phyloP scores from a whole-genome alignment of 2,329 filamentous ascomycete species.

The Lecanicillium sp. region DNA sequence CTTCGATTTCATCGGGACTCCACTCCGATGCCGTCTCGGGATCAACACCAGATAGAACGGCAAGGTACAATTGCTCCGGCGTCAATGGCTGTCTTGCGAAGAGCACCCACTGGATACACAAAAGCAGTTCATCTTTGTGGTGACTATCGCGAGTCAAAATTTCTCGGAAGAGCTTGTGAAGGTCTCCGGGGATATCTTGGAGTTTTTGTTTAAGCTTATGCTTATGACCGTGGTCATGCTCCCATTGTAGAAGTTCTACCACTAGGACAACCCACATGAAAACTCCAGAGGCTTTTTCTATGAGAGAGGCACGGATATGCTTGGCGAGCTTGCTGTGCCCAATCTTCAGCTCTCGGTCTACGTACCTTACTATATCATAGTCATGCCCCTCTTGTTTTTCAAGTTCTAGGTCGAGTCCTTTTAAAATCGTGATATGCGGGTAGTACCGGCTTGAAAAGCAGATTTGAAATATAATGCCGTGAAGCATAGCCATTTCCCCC shows the following conservation, averaged over 20 bases:
- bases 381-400: slow-evolving; percentile 18
- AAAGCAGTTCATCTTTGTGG: slow-evolving; percentile 29
- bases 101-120: slow-evolving; percentile 45
- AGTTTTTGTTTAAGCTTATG: slow-evolving; percentile 20
- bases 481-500: slow-evolving; percentile 15
- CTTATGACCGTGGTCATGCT: slow-evolving; percentile 18
- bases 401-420: slow-evolving; percentile 16
- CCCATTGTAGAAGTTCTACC: slow-evolving; percentile 27
- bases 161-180: slow-evolving; percentile 41
- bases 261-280: slow-evolving; percentile 40
- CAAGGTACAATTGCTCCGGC: slow-evolving; percentile 34
- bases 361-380: slow-evolving; percentile 16
- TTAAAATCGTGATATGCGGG: slow-evolving; percentile 28
- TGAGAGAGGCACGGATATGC: slow-evolving; percentile 15
- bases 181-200: slow-evolving; percentile 24
- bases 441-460: slow-evolving; percentile 43
- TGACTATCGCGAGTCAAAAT: slow-evolving; percentile 39
- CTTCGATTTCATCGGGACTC: slow-evolving; percentile 14
- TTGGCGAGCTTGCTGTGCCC: fast-evolving
- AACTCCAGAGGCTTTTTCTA: slow-evolving; percentile 29
- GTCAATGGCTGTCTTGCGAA: slow-evolving; percentile 36
- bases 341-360: slow-evolving; percentile 7
- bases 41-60: slow-evolving; percentile 6
- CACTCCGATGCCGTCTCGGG: slow-evolving; percentile 6
- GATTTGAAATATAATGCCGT: slow-evolving; percentile 16